Base-by-base conservation (phyloP, 1,284 basidiomycete species). In the Cryptococcus sp. region DNA sequence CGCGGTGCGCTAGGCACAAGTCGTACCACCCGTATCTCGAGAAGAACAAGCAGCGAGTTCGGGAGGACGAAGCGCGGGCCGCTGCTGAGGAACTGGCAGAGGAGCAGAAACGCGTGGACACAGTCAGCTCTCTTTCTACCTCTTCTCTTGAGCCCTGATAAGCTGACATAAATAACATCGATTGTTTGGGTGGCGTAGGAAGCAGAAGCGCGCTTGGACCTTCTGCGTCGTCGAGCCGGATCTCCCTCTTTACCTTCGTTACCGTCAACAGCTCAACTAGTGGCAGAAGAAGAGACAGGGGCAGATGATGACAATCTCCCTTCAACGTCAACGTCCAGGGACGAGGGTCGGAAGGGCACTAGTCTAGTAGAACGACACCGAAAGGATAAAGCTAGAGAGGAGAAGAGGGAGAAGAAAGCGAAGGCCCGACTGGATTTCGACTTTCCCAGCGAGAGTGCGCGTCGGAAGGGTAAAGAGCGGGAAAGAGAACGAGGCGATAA, bases 21-120 rank as follows among this genome's bases (percentile, higher is more conserved):
- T 79, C 78, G 6, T 80, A 80, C 56, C 79, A 80, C 49, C 78
- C 78, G 0, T 80, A 80, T 55, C 67, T 75, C 16, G 78, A 79
- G 63, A 76, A 72, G 66, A 80, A 80, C 69, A 80, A 80, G 65
- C 73, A 76, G 60, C 67, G 74, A 41, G 79, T 80, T 16, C 65
- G 78, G 19, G 73, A 79, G 52, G 79, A 80, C 60, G 79, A 80
- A 64, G 75, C 72, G 13, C 67, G 68, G 58, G 78, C 78, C 17
- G 57, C 55, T 19, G 72, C 65, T 19, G 74, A 75, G 58, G 71
- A 74, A 43, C 61, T 72, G 25, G 63, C 55, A 7, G 64, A 62
- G 11, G 73, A 79, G 62, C 69, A 73, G 47, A 55, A 63, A 10
- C 61, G 68, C 19, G 60, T 80, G 16, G 72, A 78, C 38, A 63